A percentile compares a stretch with the other conserved stretches of the same genome.
phyloP scores from a whole-genome alignment of 345 rosid genomes.

The Populus pruinosa region DNA sequence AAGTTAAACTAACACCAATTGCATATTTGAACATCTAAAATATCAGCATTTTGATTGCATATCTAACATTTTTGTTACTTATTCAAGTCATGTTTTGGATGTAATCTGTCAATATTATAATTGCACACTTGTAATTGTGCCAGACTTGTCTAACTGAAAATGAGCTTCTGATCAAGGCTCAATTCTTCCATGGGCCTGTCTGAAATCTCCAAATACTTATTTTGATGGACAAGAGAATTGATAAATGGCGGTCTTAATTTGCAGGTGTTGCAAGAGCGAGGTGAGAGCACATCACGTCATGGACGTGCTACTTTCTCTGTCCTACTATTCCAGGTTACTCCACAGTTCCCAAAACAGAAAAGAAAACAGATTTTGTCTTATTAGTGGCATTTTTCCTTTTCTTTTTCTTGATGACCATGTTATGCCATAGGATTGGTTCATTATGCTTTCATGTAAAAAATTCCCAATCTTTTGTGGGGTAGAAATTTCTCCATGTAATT shows the following conservation, averaged over 20 bases:
- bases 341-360: not conserved
- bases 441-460: conserved; percentile 2
- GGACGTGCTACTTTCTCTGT: conserved; percentile 99
- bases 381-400: not conserved
- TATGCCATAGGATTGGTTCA: conserved; percentile 12
- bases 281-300: conserved; percentile 99
- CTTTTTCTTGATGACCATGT: not conserved
- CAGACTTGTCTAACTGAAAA: not conserved
- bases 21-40: not conserved
- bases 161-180: not conserved
- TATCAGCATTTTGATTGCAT: not conserved
- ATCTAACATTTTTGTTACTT: not conserved
- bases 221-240: conserved; percentile 17
- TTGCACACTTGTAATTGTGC: not conserved
- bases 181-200: not conserved
- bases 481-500: conserved; percentile 1
- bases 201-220: conserved; percentile 4
- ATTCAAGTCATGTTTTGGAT: not conserved
- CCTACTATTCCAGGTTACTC: conserved; percentile 86
- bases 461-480: not conserved
- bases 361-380: not conserved
- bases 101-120: not conserved
- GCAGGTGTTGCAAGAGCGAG: conserved; percentile 97
- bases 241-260: conserved; percentile 15
- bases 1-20: not conserved